phyloP scores from a whole-genome alignment of 2,329 filamentous ascomycete genomes.

The Nothomitra cinnamomea region DNA sequence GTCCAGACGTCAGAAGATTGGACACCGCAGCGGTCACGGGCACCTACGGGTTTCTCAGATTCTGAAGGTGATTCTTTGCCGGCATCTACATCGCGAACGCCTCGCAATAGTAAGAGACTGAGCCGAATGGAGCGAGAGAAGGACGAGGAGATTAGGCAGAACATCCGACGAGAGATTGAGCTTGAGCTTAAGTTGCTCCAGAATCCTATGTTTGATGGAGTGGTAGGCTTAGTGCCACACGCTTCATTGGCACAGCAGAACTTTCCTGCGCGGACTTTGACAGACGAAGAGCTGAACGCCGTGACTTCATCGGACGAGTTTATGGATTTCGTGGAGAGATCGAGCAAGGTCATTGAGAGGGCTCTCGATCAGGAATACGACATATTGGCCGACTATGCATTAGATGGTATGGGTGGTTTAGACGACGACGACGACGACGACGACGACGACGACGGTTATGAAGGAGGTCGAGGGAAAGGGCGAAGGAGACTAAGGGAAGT shows the following conservation, averaged over 20 bases:
- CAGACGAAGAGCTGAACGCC: slow-evolving; percentile 70
- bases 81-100: slow-evolving; percentile 33
- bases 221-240: slow-evolving; percentile 27
- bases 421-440: slow-evolving; percentile 67
- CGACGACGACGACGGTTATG: slow-evolving; percentile 46
- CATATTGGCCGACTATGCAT: slow-evolving; percentile 82
- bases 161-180: slow-evolving; percentile 76
- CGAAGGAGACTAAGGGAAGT: slow-evolving; percentile 49
- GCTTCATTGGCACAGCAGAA: slow-evolving; percentile 30
- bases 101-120: slow-evolving; percentile 56
- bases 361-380: slow-evolving; percentile 93
- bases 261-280: slow-evolving; percentile 67
- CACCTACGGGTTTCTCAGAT: background rate
- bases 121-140: slow-evolving; percentile 65
- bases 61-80: background rate
- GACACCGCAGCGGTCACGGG: background rate
- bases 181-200: slow-evolving; percentile 69
- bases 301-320: slow-evolving; percentile 89
- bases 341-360: slow-evolving; percentile 91
- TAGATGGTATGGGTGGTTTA: slow-evolving; percentile 52
- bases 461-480: slow-evolving; percentile 20
- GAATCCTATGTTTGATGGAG: slow-evolving; percentile 34
- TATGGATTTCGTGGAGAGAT: slow-evolving; percentile 84
- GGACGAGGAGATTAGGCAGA: slow-evolving; percentile 77
- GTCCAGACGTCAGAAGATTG: slow-evolving; percentile 74